These are phyloP conservation scores for Pythium diclinum DNA, from an alignment of 352 stramenopile genomes.

Conservation along the genomic window DNA sequence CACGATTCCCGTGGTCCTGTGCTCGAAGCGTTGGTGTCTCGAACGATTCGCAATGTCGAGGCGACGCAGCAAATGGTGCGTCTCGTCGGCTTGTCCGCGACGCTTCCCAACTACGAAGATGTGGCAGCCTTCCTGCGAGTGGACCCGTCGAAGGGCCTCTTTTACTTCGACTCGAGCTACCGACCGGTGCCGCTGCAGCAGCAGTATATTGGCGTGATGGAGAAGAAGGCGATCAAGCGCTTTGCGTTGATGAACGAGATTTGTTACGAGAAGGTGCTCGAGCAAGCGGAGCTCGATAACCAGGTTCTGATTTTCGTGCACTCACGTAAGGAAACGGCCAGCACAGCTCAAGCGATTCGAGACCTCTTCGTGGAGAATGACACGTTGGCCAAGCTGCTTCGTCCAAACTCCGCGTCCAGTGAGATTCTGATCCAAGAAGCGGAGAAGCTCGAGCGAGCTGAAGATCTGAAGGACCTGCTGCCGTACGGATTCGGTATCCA, in stretches of 20 bases:
- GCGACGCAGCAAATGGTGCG: conserved; percentile 95
- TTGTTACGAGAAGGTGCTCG: conserved; percentile 98
- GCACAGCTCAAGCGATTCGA: conserved; percentile 95
- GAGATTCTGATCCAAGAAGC: conserved; percentile 94
- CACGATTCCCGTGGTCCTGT: conserved; percentile 98
- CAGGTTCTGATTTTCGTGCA: conserved; percentile 99
- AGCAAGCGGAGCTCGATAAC: conserved; percentile 93
- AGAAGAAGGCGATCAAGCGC: conserved; percentile 98
- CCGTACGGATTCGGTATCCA: conserved; percentile 99
- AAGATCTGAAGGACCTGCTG: conserved; percentile 98
- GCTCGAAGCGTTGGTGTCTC: conserved; percentile 96
- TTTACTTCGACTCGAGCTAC: conserved; percentile 99
- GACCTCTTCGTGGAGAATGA: conserved; percentile 96
- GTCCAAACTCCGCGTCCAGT: conserved; percentile 73
- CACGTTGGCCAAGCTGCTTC: conserved; percentile 91
- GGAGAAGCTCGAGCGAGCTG: conserved; percentile 91
- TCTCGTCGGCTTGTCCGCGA: conserved; percentile 97
- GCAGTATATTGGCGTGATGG: conserved; percentile 99
- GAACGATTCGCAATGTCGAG: conserved; percentile 98
- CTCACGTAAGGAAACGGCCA: conserved; percentile 96
- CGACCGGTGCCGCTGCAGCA: conserved; percentile 98
- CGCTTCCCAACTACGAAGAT: conserved; percentile 99
- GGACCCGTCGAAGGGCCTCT: conserved; percentile 96
- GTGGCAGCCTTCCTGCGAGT: conserved; percentile 98
- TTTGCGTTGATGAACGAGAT: conserved; percentile 99